Conservation (phyloP, 2,329 filamentous ascomycete genomes). For the Trichoderma sp. region DNA sequence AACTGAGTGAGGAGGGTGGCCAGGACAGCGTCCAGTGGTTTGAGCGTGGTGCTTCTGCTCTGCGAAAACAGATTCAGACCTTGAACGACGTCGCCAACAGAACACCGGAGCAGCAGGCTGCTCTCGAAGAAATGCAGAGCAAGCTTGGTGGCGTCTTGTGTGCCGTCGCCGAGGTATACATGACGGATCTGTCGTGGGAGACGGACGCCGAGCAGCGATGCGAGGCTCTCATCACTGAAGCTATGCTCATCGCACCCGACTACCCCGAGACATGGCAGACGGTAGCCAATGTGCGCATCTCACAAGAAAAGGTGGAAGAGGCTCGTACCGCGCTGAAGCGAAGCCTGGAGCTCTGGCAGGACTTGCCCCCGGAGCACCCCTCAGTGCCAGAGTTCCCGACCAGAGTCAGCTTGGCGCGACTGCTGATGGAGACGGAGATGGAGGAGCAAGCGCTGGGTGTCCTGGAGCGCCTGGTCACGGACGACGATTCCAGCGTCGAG, state of each 20-base stretch:
- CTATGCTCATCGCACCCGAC: constrained; percentile 76
- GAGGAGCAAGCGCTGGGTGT: constrained; percentile 82
- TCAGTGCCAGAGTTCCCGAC: constrained; percentile 81
- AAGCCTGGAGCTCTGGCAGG: constrained; percentile 80
- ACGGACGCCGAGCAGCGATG: constrained; percentile 84
- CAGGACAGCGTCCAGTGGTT: constrained; percentile 65
- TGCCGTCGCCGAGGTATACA: constrained; percentile 93
- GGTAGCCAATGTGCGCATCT: constrained; percentile 88
- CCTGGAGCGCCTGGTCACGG: constrained; percentile 74
- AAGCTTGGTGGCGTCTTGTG: constrained; percentile 91
- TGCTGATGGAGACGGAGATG: constrained; percentile 88
- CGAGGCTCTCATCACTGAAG: constrained; percentile 86
- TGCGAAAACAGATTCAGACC: constrained; percentile 67
- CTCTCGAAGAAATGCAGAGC: constrained; percentile 65
- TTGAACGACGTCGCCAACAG: constrained; percentile 49
- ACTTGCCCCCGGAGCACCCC: constrained; percentile 68
- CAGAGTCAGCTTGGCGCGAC: constrained; percentile 74
- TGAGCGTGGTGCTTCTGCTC: constrained; percentile 65
- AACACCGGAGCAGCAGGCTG: constrained; percentile 38
- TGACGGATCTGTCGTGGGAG: constrained; percentile 96
- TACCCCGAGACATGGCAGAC: constrained; percentile 92
- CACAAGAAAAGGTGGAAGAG: constrained; percentile 75
- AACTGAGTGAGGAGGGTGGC: constrained; percentile 72
- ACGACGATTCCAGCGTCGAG: constrained; percentile 93
- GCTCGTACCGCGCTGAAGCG: constrained; percentile 73